Evolutionary conservation across 345 rosid genomes (phyloP).

Genomic region (Xanthoceras sorbifolium): DNA sequence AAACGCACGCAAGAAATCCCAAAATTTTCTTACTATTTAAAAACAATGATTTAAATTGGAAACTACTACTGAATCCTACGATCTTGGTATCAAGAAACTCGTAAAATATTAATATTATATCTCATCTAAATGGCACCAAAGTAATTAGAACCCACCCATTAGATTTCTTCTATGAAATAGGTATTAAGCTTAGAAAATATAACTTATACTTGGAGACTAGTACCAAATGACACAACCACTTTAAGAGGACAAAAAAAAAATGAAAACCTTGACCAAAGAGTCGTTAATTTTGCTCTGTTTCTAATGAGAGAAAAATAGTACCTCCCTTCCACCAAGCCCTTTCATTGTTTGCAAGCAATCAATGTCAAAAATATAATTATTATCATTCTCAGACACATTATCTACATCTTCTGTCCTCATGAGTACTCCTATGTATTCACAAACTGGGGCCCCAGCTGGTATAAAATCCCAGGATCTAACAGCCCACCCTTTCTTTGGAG

Average conservation of each 20-base stretch:
- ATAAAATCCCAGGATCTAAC: conserved; percentile 95
- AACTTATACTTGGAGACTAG: not conserved
- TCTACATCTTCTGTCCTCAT: conserved; percentile 75
- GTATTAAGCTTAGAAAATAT: not conserved
- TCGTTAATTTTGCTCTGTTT: no score
- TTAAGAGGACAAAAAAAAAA: not conserved
- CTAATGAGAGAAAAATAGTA: conserved; percentile 14
- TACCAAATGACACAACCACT: not conserved
- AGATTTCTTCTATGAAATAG: no score
- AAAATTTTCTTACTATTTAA: no score
- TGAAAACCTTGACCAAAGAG: not conserved
- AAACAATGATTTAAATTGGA: no score
- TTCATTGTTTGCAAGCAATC: conserved; percentile 95
- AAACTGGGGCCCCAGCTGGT: conserved; percentile 89
- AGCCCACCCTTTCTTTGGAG: conserved; percentile 93
- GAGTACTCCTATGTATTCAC: conserved; percentile 81
- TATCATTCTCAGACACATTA: conserved; percentile 60
- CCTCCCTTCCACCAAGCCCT: conserved; percentile 89
- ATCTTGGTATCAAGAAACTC: no score
- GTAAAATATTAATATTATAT: no score
- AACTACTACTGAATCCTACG: no score
- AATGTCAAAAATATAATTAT: conserved; percentile 81
- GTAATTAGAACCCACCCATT: no score
- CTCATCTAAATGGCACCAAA: no score
- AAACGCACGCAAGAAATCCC: no score